phyloP scores from a whole-genome alignment of 2,329 filamentous ascomycete genomes.

The Ophiostoma sp. region DNA sequence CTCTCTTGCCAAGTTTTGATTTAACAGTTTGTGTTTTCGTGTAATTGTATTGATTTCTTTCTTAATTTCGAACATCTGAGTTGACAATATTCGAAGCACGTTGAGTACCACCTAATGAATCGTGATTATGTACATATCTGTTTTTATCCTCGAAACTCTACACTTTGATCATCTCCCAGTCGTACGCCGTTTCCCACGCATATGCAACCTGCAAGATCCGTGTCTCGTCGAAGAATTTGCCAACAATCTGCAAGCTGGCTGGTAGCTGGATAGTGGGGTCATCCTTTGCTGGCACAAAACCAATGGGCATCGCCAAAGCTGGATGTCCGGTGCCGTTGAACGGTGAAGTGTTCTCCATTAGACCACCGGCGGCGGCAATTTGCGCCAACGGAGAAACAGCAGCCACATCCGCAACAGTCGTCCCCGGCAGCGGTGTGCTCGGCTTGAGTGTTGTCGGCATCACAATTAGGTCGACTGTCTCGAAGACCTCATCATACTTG shows the following conservation, averaged over 20 bases:
- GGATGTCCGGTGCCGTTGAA: slow-evolving; percentile 8
- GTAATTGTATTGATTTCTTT: too few species aligned
- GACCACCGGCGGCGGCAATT: neutral
- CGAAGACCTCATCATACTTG: neutral
- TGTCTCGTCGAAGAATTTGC: neutral
- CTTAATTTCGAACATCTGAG: too few species aligned
- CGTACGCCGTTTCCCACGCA: neutral
- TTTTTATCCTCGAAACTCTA: neutral
- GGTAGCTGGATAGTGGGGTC: neutral
- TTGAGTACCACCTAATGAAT: too few species aligned
- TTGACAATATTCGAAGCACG: too few species aligned
- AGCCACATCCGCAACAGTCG: neutral
- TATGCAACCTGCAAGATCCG: neutral
- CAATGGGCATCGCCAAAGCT: neutral
- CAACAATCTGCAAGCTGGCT: neutral
- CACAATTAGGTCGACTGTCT: neutral
- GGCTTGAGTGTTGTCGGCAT: neutral
- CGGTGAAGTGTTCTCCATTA: neutral
- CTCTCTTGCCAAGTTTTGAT: too few species aligned
- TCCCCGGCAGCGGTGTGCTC: neutral
- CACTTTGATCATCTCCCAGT: neutral
- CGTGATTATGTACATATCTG: too few species aligned
- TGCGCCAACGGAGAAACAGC: neutral
- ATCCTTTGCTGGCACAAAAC: neutral
- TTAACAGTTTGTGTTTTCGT: too few species aligned